Evolutionary conservation across 495 filamentous ascomycete species (phyloP).

Genomic region (Penicillium chermesinum): DNA sequence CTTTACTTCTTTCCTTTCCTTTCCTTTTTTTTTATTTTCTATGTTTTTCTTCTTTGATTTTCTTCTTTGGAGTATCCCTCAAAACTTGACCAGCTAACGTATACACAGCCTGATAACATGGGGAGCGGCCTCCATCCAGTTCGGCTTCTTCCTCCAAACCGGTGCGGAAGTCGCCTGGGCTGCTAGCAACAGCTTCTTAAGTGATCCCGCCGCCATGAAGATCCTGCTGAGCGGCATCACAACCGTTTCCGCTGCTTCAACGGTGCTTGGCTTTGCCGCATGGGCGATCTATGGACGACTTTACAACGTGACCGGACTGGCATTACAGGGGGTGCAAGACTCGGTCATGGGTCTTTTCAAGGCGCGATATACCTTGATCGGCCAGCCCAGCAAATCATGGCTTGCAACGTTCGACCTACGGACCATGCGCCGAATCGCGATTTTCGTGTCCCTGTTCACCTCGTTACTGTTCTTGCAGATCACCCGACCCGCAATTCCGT

Average conservation of each 20-base stretch:
- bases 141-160: conserved; percentile 41
- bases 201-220: conserved; percentile 39
- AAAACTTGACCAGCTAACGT: too few species aligned
- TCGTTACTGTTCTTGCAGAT: conserved; percentile 24
- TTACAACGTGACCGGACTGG: conserved; percentile 26
- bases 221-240: conserved; percentile 38
- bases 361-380: conserved; percentile 19
- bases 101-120: conserved; percentile 30
- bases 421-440: conserved; percentile 14
- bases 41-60: too few species aligned
- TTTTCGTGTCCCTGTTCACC: conserved; percentile 10
- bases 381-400: conserved; percentile 17
- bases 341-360: conserved; percentile 10
- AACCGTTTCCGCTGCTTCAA: conserved; percentile 30
- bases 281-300: conserved; percentile 27
- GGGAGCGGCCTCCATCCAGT: conserved; percentile 32
- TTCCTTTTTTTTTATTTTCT: too few species aligned
- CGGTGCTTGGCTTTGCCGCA: conserved; percentile 26
- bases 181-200: conserved; percentile 33
- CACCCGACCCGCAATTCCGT: conserved; percentile 25
- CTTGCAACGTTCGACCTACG: conserved; percentile 15
- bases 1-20: too few species aligned
- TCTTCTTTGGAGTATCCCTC: too few species aligned
- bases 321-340: conserved; percentile 23
- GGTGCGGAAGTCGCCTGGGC: conserved; percentile 40